Conservation (phyloP, 495 filamentous ascomycete species). For the Penicillium crystallinum region DNA sequence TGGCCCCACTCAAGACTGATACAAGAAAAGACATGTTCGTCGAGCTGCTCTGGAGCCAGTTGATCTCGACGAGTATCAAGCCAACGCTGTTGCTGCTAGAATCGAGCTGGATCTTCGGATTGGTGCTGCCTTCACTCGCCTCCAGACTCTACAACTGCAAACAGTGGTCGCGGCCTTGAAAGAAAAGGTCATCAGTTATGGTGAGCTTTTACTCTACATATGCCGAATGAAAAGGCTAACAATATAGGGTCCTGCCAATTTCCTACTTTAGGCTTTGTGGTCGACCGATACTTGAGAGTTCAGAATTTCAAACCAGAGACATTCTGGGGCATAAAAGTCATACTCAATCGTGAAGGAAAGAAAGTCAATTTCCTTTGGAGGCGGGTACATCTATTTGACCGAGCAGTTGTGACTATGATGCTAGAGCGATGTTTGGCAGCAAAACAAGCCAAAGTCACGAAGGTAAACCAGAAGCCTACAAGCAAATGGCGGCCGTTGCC, state of each 20-base stretch:
- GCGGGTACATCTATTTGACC: conserved; percentile 80
- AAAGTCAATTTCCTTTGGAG: conserved; percentile 83
- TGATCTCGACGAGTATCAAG: conserved; percentile 77
- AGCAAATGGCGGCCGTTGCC: conserved; percentile 92
- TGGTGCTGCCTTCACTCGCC: conserved; percentile 87
- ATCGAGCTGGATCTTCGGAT: conserved; percentile 92
- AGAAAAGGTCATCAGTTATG: conserved; percentile 76
- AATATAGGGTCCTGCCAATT: conserved; percentile 89
- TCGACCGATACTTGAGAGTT: conserved; percentile 89
- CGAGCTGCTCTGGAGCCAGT: conserved; percentile 71
- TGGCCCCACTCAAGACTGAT: not conserved
- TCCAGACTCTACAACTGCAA: conserved; percentile 70
- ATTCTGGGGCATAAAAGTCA: conserved; percentile 90
- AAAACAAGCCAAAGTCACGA: conserved; percentile 72
- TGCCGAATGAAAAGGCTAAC: conserved; percentile 13
- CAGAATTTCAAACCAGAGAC: conserved; percentile 87
- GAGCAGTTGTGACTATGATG: conserved; percentile 71
- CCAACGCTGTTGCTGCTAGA: conserved; percentile 79
- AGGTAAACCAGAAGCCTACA: conserved; percentile 82
- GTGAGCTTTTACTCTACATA: conserved; percentile 35
- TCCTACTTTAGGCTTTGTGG: conserved; percentile 92
- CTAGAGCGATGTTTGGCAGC: conserved; percentile 78
- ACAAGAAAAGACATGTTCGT: conserved; percentile 61
- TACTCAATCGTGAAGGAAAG: conserved; percentile 68
- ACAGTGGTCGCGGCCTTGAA: conserved; percentile 56